phyloP scores from a whole-genome alignment of 306 rosid genomes.

The Ammopiptanthus mongolicus region DNA sequence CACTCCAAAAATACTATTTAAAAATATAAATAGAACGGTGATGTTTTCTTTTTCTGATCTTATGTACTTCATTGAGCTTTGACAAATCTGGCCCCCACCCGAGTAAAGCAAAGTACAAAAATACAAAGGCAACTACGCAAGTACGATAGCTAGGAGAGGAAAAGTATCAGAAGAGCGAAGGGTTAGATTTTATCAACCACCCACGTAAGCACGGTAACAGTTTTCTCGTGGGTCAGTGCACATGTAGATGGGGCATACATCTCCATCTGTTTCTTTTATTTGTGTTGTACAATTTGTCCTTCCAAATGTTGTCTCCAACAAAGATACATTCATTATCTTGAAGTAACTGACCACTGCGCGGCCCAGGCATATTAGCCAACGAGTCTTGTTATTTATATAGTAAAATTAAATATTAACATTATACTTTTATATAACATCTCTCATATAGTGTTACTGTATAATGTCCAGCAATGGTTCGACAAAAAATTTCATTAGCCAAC shows the following conservation, averaged over 20 bases:
- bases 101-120: too few relatives aligned
- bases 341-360: not conserved
- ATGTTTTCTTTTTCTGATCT: too few relatives aligned
- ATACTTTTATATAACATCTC: too few relatives aligned
- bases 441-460: too few relatives aligned
- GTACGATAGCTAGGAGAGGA: not conserved
- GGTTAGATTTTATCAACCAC: not conserved
- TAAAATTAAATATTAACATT: too few relatives aligned
- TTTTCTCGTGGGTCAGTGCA: not conserved
- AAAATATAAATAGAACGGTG: too few relatives aligned
- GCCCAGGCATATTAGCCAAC: not conserved
- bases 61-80: too few relatives aligned
- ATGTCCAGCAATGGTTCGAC: too few relatives aligned
- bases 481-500: not conserved
- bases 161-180: not conserved
- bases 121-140: too few relatives aligned
- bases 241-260: conserved; percentile 14
- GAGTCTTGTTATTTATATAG: too few relatives aligned
- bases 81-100: too few relatives aligned
- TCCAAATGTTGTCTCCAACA: conserved; percentile 15
- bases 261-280: conserved; percentile 9
- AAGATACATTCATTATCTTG: conserved; percentile 5
- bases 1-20: too few relatives aligned
- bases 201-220: conserved; percentile 22
- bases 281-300: not conserved